Conservation (phyloP, 805 yeast species). For the Ogataea degrootiae region DNA sequence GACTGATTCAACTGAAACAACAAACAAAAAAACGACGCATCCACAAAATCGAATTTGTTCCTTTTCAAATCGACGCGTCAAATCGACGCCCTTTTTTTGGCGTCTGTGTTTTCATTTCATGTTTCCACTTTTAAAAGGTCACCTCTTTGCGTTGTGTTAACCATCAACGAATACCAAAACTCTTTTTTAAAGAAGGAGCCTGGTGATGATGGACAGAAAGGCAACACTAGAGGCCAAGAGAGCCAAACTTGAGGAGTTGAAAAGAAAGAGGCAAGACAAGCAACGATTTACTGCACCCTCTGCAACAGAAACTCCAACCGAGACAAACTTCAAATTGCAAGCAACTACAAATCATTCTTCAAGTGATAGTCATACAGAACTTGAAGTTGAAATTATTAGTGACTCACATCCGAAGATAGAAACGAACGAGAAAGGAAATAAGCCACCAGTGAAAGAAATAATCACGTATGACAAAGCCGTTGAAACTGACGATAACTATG, state of each 20-base stretch:
- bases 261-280: conserved; percentile 39
- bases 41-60: no score
- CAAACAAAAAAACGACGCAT: no score
- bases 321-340: neutral
- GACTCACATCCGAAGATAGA: neutral
- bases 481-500: conserved; percentile 13
- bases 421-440: neutral
- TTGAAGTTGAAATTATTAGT: neutral
- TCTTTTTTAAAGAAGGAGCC: neutral
- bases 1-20: no score
- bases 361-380: no score
- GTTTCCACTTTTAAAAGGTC: no score
- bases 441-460: neutral
- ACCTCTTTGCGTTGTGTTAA: no score
- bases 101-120: no score
- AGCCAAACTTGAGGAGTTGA: conserved; percentile 46
- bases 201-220: conserved; percentile 21
- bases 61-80: no score
- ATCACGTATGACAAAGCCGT: conserved; percentile 17
- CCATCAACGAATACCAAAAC: no score
- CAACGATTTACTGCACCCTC: conserved; percentile 8
- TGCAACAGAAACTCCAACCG: neutral
- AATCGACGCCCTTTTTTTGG: no score
- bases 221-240: conserved; percentile 44
- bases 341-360: neutral